phyloP scores from a whole-genome alignment of 2,329 filamentous ascomycete species.

The Hirsutella thompsonii region DNA sequence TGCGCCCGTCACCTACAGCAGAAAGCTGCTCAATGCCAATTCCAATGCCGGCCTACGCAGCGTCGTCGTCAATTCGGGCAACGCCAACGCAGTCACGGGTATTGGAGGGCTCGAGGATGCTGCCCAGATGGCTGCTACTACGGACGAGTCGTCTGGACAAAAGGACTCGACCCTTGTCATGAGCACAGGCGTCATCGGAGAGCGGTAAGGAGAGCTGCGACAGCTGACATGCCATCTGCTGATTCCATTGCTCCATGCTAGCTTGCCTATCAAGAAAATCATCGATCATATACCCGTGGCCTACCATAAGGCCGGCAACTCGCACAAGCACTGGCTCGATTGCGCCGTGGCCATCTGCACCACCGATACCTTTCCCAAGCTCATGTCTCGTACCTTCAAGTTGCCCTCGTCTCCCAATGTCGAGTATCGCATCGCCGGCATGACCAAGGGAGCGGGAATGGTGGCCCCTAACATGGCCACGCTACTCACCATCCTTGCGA shows the following conservation, averaged over 20 bases:
- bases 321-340: slow-evolving; percentile 76
- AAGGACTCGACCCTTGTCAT: slow-evolving; percentile 70
- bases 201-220: slow-evolving; percentile 41
- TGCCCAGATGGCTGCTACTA: slow-evolving; percentile 63
- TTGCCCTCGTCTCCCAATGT: slow-evolving; percentile 66
- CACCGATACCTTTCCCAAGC: slow-evolving; percentile 96
- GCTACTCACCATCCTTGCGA: slow-evolving; percentile 80
- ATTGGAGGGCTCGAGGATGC: slow-evolving; percentile 84
- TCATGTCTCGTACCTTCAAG: slow-evolving; percentile 71
- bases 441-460: slow-evolving; percentile 98
- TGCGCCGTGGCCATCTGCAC: slow-evolving; percentile 91
- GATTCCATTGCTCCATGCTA: background rate
- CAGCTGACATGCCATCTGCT: slow-evolving; percentile 16
- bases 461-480: slow-evolving; percentile 99
- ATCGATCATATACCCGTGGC: slow-evolving; percentile 68
- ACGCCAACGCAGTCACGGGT: slow-evolving; percentile 93
- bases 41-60: slow-evolving; percentile 60
- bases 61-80: slow-evolving; percentile 88
- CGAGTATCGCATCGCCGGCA: slow-evolving; percentile 78
- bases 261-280: slow-evolving; percentile 85
- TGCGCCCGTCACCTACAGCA: slow-evolving; percentile 80
- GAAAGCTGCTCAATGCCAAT: slow-evolving; percentile 54
- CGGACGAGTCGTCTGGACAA: slow-evolving; percentile 48
- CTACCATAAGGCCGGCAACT: slow-evolving; percentile 54
- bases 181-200: slow-evolving; percentile 96